phyloP scores from a whole-genome alignment of 192 early-diverging fungal species.

The Coemansia sp. region DNA sequence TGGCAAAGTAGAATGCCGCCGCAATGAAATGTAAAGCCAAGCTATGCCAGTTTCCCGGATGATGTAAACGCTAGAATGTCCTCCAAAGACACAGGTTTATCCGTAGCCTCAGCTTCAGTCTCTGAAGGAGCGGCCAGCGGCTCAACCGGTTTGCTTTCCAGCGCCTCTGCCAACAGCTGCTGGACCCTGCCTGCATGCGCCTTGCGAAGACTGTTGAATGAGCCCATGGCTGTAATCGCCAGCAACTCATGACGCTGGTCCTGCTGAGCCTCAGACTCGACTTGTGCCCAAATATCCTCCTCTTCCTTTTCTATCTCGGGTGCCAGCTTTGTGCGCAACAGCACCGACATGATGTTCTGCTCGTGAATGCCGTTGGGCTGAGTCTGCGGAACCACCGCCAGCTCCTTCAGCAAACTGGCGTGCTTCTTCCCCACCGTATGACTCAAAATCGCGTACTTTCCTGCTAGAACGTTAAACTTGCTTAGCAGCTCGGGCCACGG shows the following conservation, averaged over 20 bases:
- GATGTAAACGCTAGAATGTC: conserved; percentile 50
- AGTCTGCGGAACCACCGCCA: conserved; percentile 46
- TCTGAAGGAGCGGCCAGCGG: not conserved
- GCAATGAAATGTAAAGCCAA: not conserved
- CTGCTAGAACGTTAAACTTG: conserved; percentile 57
- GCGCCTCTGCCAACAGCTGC: conserved; percentile 15
- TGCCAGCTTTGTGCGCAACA: conserved; percentile 54
- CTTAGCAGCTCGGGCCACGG: conserved; percentile 54
- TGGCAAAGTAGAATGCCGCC: not conserved
- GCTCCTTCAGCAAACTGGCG: conserved; percentile 35
- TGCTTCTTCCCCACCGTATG: conserved; percentile 43
- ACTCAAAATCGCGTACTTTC: conserved; percentile 48
- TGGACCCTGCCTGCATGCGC: conserved; percentile 27
- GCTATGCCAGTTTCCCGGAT: conserved; percentile 10
- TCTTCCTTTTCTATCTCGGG: conserved; percentile 56
- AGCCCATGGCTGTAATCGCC: conserved; percentile 34
- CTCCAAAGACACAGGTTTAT: conserved; percentile 25
- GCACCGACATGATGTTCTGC: conserved; percentile 49
- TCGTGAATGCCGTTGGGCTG: conserved; percentile 46
- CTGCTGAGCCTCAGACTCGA: conserved; percentile 24
- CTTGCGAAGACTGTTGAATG: conserved; percentile 33
- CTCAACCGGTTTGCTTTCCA: not conserved
- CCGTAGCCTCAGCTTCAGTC: not conserved
- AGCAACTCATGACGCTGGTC: conserved; percentile 44
- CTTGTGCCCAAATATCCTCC: conserved; percentile 37